Base-by-base conservation (phyloP, 331 rosid species). In the Quercus tomentella region DNA sequence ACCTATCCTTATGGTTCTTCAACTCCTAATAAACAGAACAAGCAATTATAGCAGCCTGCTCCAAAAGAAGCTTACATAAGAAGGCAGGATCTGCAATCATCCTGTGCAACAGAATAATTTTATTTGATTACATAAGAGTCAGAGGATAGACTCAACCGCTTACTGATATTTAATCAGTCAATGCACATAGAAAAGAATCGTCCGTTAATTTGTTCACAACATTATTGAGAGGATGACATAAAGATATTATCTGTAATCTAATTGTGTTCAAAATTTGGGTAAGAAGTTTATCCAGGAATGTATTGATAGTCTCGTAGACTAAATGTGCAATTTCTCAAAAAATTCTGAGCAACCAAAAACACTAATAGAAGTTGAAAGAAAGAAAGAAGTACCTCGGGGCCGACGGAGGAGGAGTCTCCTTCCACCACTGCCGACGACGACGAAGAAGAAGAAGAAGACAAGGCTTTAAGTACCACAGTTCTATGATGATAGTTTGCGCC, bases 51-150 rank as follows among this genome's bases (percentile, higher is more conserved):
- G 93, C 87, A 71, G 80, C 92, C 81, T 92, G 89, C 86, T 92
- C 98, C 61, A 94, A 89, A 51, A 91, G 88, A 87, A 92, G 75
- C 84, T 80, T 90, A 82, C 88, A 89, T 74, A 94, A 74, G 80
- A 94, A 94, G 72, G 98, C 87, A 75, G 98, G 97, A 82, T 94
- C 98, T 69, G 97, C 98, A 72, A 94, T 84, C 94, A 94, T 87
- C 88, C 98, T 90, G 97, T 31, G 66, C 58, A 79, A 77, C 33
- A 77, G 45, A 77, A 74, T 28, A 58, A 66, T 30, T 17, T 33
- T 20, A 8, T 3, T 3, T 72, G 56, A 52, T 70, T 26, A 22
- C 56, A 55, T 35, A 56, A 72, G 80, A 10, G 73, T 52, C n/a
- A 35, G 65, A 72, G 68, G 55, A 82, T 9, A 17, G 20, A 70